A percentile compares a stretch with the other conserved stretches of the same genome.
Conservation (phyloP, 1,284 basidiomycete genomes). For the Puccinia sorghi region DNA sequence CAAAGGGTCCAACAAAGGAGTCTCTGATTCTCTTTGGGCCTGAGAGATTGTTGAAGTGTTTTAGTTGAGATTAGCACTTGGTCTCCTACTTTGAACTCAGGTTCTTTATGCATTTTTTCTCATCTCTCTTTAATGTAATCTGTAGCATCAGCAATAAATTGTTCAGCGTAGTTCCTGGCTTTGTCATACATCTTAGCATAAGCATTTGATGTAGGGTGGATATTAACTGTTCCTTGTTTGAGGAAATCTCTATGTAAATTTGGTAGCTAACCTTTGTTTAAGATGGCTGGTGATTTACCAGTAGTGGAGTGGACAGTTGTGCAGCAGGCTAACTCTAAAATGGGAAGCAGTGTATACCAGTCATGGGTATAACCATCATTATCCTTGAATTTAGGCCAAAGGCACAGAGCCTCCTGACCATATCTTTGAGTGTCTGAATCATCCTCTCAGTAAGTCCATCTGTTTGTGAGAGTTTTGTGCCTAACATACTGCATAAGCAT, state of each 20-base stretch:
- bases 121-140: neutral
- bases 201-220: neutral
- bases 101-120: constrained; percentile 11
- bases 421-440: constrained; percentile 13
- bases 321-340: neutral
- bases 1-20: constrained; percentile 9
- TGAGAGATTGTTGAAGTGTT: neutral
- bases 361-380: constrained; percentile 1
- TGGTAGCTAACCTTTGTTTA: constrained; percentile 13
- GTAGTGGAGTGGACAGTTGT: neutral
- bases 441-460: constrained; percentile 4
- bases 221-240: neutral
- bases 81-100: constrained; percentile 6
- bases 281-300: neutral
- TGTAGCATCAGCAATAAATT: neutral
- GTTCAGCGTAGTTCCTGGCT: neutral
- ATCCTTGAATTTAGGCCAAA: neutral
- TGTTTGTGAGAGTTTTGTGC: constrained; percentile 5
- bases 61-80: neutral
- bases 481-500: constrained; percentile 1
- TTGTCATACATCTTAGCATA: neutral
- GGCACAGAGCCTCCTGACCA: constrained; percentile 11
- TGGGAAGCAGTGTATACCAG: neutral
- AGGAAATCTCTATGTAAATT: neutral
- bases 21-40: neutral